Evolutionary conservation across 805 yeast species (phyloP), one percentile per base, ranked within the genome.

Genomic region (Myxozyma sirexii): DNA sequence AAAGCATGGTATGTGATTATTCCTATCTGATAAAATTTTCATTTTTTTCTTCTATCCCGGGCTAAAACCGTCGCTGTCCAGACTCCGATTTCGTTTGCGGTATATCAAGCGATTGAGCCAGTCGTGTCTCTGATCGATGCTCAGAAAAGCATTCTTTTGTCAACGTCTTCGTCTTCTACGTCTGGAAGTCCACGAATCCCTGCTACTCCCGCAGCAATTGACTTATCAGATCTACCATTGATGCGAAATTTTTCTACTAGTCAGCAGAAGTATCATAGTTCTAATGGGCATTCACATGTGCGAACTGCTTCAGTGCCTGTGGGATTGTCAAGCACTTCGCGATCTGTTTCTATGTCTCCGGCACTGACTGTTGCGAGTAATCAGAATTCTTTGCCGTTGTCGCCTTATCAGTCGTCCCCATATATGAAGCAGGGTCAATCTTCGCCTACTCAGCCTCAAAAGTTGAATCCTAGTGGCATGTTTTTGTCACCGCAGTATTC

Each of bases 21-120:
- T 12, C 8, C 42, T 8, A 42, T 7, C 4, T 44, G n/a, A n/a
- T n/a, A n/a, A n/a, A n/a, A n/a, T 33, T 43, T 23, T 35, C 4
- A 8, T 3, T 13, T 33, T 33, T 15, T 29, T 23, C 3, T 42
- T 53, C 21, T 26, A 21, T 10, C 19, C 15, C 24, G 5, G 33
- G 19, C 27, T 33, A 23, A 15, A 31, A 26, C 19, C 33, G 8
- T 24, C 3, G 3, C 19, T 7, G 8, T 8, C 4, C 31, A 45
- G 57, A 57, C 61, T 0, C 62, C 62, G 33, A 59, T 59, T 29
- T 59, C 62, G 17, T 42, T 53, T 23, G 39, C 49, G 17, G 59
- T 59, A 12, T 59, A 46, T 43, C 51, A 43, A 19, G 57, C 62
- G 4, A 42, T 59, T 27, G 50, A 42, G 29, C 45, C 61, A 5